Conservation (phyloP, 2,329 filamentous ascomycete species). For the Neonectria coccinea region DNA sequence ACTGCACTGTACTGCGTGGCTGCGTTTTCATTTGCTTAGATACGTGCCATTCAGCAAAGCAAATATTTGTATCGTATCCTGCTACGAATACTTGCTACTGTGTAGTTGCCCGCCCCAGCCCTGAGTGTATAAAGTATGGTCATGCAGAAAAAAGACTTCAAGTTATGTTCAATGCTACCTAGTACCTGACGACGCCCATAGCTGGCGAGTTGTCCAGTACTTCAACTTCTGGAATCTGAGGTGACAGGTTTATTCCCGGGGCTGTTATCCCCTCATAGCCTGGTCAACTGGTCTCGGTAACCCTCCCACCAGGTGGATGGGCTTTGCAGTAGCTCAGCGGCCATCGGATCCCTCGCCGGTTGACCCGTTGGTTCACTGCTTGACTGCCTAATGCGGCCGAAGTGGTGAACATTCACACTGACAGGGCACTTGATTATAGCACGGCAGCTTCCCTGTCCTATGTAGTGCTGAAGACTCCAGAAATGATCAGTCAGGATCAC, state of each 20-base stretch:
- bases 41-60: neutral
- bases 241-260: constrained; percentile 3
- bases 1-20: neutral
- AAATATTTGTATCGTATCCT: neutral
- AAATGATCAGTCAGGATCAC: no score
- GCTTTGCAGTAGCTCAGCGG: constrained; percentile 5
- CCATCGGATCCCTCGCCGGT: constrained; percentile 7
- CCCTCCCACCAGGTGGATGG: neutral
- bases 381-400: neutral
- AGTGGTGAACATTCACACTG: no score
- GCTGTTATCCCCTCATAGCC: neutral
- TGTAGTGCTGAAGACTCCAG: no score
- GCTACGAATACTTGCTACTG: no score
- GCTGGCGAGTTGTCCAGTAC: no score
- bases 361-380: neutral
- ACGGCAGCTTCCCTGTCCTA: no score
- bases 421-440: no score
- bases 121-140: neutral
- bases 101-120: neutral
- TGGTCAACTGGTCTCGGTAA: neutral
- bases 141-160: no score
- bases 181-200: no score
- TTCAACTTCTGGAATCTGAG: neutral
- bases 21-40: neutral
- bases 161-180: no score